A percentile compares a stretch with the other conserved stretches of the same genome.
Evolutionary conservation across 2,329 filamentous ascomycete genomes (phyloP).

Genomic region (Verticillium albo-atrum): DNA sequence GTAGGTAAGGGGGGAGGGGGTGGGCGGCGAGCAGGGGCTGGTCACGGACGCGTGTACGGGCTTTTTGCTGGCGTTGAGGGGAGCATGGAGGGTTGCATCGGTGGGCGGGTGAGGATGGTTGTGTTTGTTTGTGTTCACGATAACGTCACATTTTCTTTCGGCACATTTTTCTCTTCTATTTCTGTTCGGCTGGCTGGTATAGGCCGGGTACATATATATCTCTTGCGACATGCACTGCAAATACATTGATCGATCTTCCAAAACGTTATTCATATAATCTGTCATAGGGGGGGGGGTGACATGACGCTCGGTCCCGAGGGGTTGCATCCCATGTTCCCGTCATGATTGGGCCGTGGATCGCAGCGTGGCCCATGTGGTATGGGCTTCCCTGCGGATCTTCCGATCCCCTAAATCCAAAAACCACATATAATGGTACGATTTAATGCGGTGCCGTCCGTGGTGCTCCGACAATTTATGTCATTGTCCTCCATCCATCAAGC

Average conservation of each 20-base stretch:
- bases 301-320: neutral
- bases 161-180: neutral
- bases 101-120: neutral
- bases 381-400: neutral
- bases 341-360: neutral
- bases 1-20: no score
- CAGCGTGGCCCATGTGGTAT: neutral
- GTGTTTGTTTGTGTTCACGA: neutral
- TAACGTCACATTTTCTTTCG: neutral
- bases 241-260: neutral
- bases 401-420: neutral
- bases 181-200: neutral
- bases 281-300: neutral
- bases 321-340: neutral
- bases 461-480: neutral
- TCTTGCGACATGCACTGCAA: neutral
- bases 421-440: neutral
- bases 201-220: neutral
- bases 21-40: no score
- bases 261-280: neutral
- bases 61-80: conserved; percentile 1
- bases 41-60: neutral
- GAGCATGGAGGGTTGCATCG: neutral
- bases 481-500: neutral
- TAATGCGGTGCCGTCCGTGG: neutral